Base-by-base conservation (phyloP, 2,329 filamentous ascomycete species). In the Pseudogymnoascus sp. region DNA sequence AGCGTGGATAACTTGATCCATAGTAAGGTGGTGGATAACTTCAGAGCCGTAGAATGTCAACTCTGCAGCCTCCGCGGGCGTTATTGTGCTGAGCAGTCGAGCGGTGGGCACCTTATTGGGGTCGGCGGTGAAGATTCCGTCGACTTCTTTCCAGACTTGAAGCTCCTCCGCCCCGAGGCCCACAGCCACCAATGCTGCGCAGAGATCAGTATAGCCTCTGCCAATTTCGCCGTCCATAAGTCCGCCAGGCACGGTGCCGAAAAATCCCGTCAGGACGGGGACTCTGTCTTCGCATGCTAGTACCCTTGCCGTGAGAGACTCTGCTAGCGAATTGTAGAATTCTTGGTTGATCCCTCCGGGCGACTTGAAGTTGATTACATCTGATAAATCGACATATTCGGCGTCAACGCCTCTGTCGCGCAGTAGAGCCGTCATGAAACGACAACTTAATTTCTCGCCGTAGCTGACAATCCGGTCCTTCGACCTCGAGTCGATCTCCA, bases 91-190 rank as follows among this genome's bases (percentile, higher is more conserved):
- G 49, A 99, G 82, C n/a, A 99, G 81, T 55, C 89, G 83, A n/a
- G 94, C 95, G 0, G 93, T 97, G 2, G 93, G 92, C 39, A 95
- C 91, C 75, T 94, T 95, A 69, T 89, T 85, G 2, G 91, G 91
- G 71, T 97, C 93, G 5, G 82, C 81, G 2, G 83, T 87, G 76
- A 96, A 94, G 72, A 97, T 95, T 64, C 92, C 92, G 74, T 99
- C 94, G 6, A 99, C 94, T 74, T 99, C 94, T 78, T 99, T 99
- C 94, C 94, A 97, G 66, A 99, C 90, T 75, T 99, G 94, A 61
- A 99, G 82, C 75, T 99, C 94, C 61, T 88, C 80, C 0, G 94
- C 94, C 69, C 85, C 81, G n/a, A 95, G 79, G 3, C 92, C 93
- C 8, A 99, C 93, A 1, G 94, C 92, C 60, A 92, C 88, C 14